phyloP scores from a whole-genome alignment of 768 basidiomycete genomes.

The Phaeotremella skinneri region DNA sequence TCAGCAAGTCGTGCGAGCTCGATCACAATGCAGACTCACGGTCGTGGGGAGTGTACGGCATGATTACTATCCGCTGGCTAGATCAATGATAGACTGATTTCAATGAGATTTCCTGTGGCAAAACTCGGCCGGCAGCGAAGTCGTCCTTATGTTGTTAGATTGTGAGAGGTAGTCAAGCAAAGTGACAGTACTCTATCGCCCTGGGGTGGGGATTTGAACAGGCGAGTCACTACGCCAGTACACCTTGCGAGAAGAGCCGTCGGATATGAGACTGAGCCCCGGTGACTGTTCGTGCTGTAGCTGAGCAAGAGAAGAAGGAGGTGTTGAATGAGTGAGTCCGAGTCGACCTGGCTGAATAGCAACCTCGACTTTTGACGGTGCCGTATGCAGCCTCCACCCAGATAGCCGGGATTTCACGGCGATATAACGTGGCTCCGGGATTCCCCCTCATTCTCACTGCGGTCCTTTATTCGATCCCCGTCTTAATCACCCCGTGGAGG shows the following conservation, averaged over 20 bases:
- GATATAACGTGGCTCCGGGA: not conserved
- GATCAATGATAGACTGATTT: slow-evolving; percentile 13
- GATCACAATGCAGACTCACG: slow-evolving; percentile 17
- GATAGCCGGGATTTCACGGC: not conserved
- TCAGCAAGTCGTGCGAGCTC: not conserved
- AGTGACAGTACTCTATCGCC: no score
- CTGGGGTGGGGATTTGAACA: no score
- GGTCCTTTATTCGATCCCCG: not conserved
- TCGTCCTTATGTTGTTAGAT: no score
- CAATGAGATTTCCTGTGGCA: no score
- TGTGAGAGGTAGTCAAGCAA: no score
- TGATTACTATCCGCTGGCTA: no score
- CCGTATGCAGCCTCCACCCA: not conserved
- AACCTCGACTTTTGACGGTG: slow-evolving; percentile 3
- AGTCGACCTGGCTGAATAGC: not conserved
- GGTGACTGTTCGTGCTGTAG: not conserved
- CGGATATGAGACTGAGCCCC: no score
- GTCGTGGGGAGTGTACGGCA: slow-evolving; percentile 37
- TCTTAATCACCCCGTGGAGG: not conserved
- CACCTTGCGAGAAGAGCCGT: no score
- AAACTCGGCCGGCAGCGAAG: no score
- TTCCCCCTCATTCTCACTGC: not conserved
- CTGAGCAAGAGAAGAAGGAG: not conserved
- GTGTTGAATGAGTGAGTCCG: not conserved
- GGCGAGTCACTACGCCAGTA: no score